Conservation (phyloP, 23 red algal species). For the Gracilariopsis chorda region DNA sequence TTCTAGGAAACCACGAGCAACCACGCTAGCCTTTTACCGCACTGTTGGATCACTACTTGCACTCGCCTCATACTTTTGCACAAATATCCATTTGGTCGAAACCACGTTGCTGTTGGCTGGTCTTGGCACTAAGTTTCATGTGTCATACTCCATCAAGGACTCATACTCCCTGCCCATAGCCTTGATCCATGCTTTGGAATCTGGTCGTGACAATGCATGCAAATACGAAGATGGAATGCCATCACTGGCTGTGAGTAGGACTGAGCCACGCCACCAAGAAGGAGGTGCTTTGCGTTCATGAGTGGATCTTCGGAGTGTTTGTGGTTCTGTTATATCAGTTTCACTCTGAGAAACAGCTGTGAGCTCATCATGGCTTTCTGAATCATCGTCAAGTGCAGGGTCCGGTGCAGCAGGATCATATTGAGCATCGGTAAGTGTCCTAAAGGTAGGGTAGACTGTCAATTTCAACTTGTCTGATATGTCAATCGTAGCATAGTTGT, state of each 20-base stretch:
- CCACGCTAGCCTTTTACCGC: slow-evolving; percentile 19
- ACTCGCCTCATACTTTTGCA: background rate
- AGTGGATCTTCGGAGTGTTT: background rate
- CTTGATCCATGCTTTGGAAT: slow-evolving; percentile 1
- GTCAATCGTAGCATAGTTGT: too few species aligned
- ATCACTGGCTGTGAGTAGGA: background rate
- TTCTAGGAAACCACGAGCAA: background rate
- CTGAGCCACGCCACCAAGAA: background rate
- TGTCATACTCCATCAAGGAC: slow-evolving; percentile 39
- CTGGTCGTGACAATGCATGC: background rate
- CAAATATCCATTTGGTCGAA: background rate
- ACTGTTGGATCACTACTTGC: background rate
- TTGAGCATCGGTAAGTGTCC: too few species aligned
- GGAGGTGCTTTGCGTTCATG: background rate
- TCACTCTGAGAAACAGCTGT: background rate
- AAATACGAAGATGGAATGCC: background rate
- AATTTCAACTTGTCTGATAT: too few species aligned
- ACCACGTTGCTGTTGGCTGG: background rate
- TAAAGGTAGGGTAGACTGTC: too few species aligned
- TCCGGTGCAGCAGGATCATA: too few species aligned
- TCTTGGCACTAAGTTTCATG: background rate
- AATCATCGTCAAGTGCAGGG: background rate
- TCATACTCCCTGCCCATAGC: background rate
- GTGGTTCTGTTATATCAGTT: background rate
- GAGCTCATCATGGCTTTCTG: background rate